These are phyloP conservation scores for Melampsora americana DNA, from an alignment of 1,284 basidiomycete genomes.

Conservation along the genomic window DNA sequence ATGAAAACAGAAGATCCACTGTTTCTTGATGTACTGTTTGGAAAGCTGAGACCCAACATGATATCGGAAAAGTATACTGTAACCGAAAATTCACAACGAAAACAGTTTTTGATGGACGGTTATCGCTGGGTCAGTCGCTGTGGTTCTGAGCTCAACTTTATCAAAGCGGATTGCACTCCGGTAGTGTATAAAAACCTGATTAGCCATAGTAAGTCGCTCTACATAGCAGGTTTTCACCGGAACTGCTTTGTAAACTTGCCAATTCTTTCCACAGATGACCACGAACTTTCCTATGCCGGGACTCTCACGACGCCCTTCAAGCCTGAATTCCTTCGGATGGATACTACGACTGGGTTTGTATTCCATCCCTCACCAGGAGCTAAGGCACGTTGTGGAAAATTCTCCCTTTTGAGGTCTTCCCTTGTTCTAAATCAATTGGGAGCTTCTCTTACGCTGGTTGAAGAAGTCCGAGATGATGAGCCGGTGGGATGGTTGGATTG, in stretches of 20 bases:
- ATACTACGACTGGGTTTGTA: slow-evolving; percentile 51
- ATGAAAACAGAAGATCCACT: slow-evolving; percentile 1
- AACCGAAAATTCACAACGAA: slow-evolving; percentile 24
- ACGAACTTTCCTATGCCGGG: slow-evolving; percentile 51
- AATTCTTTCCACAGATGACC: slow-evolving; percentile 6
- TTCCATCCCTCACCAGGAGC: slow-evolving; percentile 52
- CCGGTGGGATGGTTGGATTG: slow-evolving; percentile 2
- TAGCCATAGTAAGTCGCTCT: slow-evolving; percentile 15
- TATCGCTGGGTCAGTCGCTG: slow-evolving; percentile 53
- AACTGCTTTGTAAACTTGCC: neutral
- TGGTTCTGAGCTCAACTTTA: slow-evolving; percentile 51
- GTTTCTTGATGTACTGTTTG: slow-evolving; percentile 5
- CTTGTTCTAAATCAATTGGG: slow-evolving; percentile 50
- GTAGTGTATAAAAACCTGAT: slow-evolving; percentile 52
- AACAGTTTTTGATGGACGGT: slow-evolving; percentile 46
- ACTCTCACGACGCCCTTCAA: slow-evolving; percentile 47
- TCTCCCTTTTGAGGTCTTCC: slow-evolving; percentile 50
- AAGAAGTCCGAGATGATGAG: neutral
- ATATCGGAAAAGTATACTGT: slow-evolving; percentile 24
- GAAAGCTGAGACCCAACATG: slow-evolving; percentile 16
- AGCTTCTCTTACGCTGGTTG: slow-evolving; percentile 48
- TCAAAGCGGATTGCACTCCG: slow-evolving; percentile 51
- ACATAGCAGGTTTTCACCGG: neutral
- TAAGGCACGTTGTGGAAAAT: slow-evolving; percentile 46
- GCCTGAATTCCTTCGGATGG: slow-evolving; percentile 48